Percentiles rank a stretch among this genome's conserved stretches.
phyloP scores from a whole-genome alignment of 345 rosid species.

The Adansonia digitata region DNA sequence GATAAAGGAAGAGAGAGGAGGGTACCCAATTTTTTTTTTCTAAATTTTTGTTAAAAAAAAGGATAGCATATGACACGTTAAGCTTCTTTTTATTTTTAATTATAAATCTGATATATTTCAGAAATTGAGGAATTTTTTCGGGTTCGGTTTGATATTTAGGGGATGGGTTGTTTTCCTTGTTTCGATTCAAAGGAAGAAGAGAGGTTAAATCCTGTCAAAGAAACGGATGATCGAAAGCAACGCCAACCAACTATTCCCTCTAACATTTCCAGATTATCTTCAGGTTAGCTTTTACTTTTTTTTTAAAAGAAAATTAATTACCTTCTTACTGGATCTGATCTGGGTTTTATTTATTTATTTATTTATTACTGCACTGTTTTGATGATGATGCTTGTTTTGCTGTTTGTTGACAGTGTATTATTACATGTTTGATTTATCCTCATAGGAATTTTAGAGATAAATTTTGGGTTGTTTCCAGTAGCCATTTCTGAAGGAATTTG shows the following conservation, averaged over 20 bases:
- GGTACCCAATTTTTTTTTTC: not conserved
- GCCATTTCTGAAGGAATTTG: conserved; percentile 17
- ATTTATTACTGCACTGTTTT: not conserved
- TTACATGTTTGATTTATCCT: conserved; percentile 4
- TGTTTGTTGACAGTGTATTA: not conserved
- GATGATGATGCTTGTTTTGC: conserved; percentile 1
- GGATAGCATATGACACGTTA: not conserved
- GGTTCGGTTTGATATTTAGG: conserved; percentile 18
- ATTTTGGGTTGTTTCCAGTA: conserved; percentile 11
- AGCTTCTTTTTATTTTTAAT: not conserved
- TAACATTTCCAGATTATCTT: conserved; percentile 60
- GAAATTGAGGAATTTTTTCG: conserved; percentile 17
- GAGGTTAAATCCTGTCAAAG: conserved; percentile 58
- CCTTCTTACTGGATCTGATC: conserved; percentile 42
- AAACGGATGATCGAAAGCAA: conserved; percentile 49
- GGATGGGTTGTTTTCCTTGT: conserved; percentile 94
- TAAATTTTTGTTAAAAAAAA: not conserved
- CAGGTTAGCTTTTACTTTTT: conserved; percentile 42
- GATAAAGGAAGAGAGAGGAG: not conserved
- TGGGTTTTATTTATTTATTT: conserved; percentile 16
- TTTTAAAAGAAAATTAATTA: not conserved
- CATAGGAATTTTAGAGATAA: conserved; percentile 8
- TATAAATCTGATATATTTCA: conserved; percentile 11
- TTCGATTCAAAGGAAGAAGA: conserved; percentile 85
- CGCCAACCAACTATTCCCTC: conserved; percentile 45